Conservation (phyloP, 2,329 filamentous ascomycete species). For the Claviceps africana region DNA sequence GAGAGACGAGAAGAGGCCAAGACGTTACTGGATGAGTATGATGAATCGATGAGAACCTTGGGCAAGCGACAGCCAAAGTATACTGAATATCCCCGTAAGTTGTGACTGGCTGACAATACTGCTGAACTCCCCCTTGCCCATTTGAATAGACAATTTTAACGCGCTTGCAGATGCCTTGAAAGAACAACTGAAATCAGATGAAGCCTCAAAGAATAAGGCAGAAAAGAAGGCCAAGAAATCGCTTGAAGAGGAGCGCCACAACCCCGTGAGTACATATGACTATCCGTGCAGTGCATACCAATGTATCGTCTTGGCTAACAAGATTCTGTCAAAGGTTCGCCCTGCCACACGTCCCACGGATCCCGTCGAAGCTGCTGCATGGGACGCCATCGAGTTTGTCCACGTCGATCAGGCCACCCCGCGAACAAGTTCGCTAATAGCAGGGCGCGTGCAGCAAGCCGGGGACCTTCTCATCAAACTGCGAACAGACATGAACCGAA, state of each 20-base stretch:
- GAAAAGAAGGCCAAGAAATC: slow-evolving; percentile 32
- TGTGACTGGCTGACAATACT: neutral
- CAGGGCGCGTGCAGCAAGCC: slow-evolving; percentile 35
- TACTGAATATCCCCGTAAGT: slow-evolving; percentile 30
- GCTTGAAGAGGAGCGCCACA: slow-evolving; percentile 24
- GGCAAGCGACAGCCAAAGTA: slow-evolving; percentile 32
- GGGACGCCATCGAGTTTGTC: slow-evolving; percentile 39
- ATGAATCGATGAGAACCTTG: slow-evolving; percentile 25
- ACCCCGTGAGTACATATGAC: slow-evolving; percentile 20
- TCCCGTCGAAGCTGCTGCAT: slow-evolving; percentile 32
- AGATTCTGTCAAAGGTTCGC: slow-evolving; percentile 20
- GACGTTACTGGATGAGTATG: slow-evolving; percentile 25
- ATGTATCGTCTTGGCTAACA: neutral
- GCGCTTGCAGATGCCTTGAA: slow-evolving; percentile 24
- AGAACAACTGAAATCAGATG: slow-evolving; percentile 32
- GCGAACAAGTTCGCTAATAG: slow-evolving; percentile 26
- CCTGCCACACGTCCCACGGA: slow-evolving; percentile 29
- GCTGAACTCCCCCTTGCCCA: neutral
- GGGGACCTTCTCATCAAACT: slow-evolving; percentile 36
- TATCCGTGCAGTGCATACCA: neutral
- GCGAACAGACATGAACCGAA: slow-evolving; percentile 31
- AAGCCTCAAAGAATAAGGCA: slow-evolving; percentile 30
- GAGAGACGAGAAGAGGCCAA: slow-evolving; percentile 28
- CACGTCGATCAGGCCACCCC: slow-evolving; percentile 28
- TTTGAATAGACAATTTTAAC: neutral